Conservation (phyloP, 805 yeast genomes). For the Myxozyma monticola region DNA sequence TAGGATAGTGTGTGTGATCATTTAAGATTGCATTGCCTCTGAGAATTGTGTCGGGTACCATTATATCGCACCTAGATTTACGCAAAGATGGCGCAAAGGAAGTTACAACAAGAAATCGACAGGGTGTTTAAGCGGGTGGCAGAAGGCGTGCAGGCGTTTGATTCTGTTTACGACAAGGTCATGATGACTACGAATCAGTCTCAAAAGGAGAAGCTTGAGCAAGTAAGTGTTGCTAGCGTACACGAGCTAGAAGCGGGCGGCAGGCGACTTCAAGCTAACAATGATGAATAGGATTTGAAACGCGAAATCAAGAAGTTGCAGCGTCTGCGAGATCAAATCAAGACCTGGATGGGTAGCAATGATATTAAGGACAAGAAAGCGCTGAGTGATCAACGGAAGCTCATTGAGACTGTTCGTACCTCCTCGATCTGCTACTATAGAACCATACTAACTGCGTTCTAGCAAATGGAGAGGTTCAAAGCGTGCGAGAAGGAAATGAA, state of each 20-base stretch:
- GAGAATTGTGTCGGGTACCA: too few species aligned
- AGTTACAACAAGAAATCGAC: conserved; percentile 69
- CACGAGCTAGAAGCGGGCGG: neutral
- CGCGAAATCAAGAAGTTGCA: conserved; percentile 94
- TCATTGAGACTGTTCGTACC: conserved; percentile 48
- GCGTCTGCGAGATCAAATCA: conserved; percentile 90
- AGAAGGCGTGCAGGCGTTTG: conserved; percentile 87
- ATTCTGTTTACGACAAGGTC: conserved; percentile 80
- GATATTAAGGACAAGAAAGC: conserved; percentile 88
- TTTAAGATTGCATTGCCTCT: too few species aligned
- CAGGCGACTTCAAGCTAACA: neutral
- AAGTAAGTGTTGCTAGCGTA: conserved; percentile 36
- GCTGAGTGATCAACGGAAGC: conserved; percentile 69
- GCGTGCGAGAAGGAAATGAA: conserved; percentile 91
- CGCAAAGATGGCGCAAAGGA: conserved; percentile 49
- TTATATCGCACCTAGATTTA: too few species aligned
- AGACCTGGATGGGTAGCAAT: conserved; percentile 88
- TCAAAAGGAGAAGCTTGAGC: conserved; percentile 90
- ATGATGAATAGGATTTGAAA: conserved; percentile 61
- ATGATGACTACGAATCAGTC: conserved; percentile 77
- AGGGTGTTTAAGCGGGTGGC: conserved; percentile 86
- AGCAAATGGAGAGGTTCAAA: conserved; percentile 93
- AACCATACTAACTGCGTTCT: neutral
- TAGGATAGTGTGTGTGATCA: too few species aligned
- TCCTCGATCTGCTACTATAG: neutral